phyloP scores from a whole-genome alignment of 306 rosid genomes.

The Prunus mongolica region DNA sequence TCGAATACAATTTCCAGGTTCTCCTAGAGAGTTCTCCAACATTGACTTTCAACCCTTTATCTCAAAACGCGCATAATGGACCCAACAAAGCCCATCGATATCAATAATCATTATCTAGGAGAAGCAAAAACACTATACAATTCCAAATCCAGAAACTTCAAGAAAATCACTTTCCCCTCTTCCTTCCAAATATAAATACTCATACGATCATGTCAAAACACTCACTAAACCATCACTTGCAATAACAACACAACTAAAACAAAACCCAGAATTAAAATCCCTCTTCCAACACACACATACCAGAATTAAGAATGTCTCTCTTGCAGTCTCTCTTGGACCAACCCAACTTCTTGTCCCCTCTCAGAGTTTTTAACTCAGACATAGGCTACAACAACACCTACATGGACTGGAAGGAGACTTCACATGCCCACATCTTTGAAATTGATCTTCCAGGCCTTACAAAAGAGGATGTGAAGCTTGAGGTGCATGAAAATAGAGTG shows the following conservation, averaged over 20 bases:
- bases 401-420: constrained; percentile 63
- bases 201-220: neutral
- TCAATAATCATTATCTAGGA: neutral
- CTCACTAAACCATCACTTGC: neutral
- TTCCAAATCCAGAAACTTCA: constrained; percentile 32
- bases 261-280: neutral
- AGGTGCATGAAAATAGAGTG: constrained; percentile 35
- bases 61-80: neutral
- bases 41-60: neutral
- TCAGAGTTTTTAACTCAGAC: constrained; percentile 7
- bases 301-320: constrained; percentile 29
- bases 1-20: neutral
- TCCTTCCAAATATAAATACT: constrained; percentile 10
- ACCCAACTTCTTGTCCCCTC: constrained; percentile 18
- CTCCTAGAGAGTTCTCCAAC: constrained; percentile 28
- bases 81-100: neutral
- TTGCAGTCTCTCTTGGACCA: constrained; percentile 31
- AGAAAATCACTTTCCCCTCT: constrained; percentile 12
- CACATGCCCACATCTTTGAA: constrained; percentile 39
- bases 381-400: constrained; percentile 7
- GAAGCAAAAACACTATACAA: neutral
- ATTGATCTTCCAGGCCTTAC: constrained; percentile 54
- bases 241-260: neutral
- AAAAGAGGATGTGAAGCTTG: constrained; percentile 55
- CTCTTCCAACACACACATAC: neutral